Evolutionary conservation across 75 land plant genomes (phyloP).

Genomic region (Pinus albicaulis): DNA sequence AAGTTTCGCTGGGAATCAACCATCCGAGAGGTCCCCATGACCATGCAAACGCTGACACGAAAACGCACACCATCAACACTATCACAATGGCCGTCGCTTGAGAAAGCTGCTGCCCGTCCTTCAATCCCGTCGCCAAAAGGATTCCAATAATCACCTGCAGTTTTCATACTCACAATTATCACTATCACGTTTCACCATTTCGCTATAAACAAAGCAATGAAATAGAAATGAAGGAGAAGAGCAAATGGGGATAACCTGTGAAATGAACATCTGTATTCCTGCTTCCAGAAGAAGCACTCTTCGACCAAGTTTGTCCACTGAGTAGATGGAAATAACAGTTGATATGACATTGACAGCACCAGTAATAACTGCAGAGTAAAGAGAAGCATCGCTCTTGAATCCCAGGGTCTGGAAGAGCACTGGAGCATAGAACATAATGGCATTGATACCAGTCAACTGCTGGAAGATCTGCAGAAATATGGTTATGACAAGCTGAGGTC

Average conservation of each 20-base stretch:
- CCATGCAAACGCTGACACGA: slow-evolving; percentile 64
- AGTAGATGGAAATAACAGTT: slow-evolving; percentile 57
- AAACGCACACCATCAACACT: slow-evolving; percentile 18
- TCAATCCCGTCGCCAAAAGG: slow-evolving; percentile 19
- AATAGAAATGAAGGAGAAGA: no score
- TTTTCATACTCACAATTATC: slow-evolving; percentile 17
- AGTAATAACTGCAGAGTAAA: slow-evolving; percentile 68
- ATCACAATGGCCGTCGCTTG: slow-evolving; percentile 3
- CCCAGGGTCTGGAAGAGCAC: slow-evolving; percentile 78
- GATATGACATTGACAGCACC: slow-evolving; percentile 66
- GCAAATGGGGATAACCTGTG: slow-evolving; percentile 57
- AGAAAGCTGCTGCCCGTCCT: slow-evolving; percentile 1
- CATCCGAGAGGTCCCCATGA: slow-evolving; percentile 91
- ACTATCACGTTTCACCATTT: slow-evolving; percentile 12
- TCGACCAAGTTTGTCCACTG: slow-evolving; percentile 59
- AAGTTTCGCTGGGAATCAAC: slow-evolving; percentile 79
- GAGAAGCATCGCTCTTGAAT: slow-evolving; percentile 49
- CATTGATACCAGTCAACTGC: slow-evolving; percentile 87
- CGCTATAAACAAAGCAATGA: no score
- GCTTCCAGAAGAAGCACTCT: slow-evolving; percentile 60
- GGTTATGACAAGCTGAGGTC: slow-evolving; percentile 71
- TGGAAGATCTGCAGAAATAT: slow-evolving; percentile 59
- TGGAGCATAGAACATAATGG: slow-evolving; percentile 90
- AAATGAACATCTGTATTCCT: slow-evolving; percentile 70
- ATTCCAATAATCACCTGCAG: slow-evolving; percentile 40